A percentile compares a stretch with the other conserved stretches of the same genome.
These are phyloP conservation scores for Stentor coeruleus DNA, from an alignment of 73 alveolate genomes.

Conservation along the genomic window DNA sequence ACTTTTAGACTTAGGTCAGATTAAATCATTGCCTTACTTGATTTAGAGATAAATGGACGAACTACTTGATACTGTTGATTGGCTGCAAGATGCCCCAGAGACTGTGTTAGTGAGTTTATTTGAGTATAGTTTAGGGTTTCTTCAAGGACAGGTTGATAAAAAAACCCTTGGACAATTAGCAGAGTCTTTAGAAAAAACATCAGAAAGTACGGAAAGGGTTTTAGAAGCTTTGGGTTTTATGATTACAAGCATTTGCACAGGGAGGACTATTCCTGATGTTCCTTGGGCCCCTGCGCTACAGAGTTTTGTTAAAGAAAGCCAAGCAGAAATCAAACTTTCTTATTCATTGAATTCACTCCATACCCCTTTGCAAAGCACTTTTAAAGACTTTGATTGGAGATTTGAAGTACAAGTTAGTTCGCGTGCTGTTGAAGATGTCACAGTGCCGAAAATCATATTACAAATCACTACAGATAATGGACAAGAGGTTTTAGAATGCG, in stretches of 20 bases:
- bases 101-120: not conserved
- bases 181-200: not conserved
- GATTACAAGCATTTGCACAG: not conserved
- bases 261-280: not conserved
- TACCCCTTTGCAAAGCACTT: not conserved
- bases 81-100: not conserved
- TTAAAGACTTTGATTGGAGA: constrained; percentile 20
- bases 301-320: not conserved
- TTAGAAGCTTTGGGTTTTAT: not conserved
- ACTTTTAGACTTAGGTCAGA: too few species aligned
- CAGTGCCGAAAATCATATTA: not conserved
- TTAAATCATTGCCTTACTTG: too few species aligned
- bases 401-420: not conserved
- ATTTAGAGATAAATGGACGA: constrained; percentile 2
- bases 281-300: not conserved
- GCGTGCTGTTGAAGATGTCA: not conserved
- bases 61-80: not conserved
- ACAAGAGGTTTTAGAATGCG: not conserved
- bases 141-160: not conserved
- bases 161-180: not conserved
- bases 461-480: not conserved
- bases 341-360: constrained; percentile 1
- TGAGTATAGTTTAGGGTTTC: not conserved
- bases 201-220: not conserved
- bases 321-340: not conserved